phyloP scores from a whole-genome alignment of 116 monocot genomes.

The Trichopus zeylanicus region DNA sequence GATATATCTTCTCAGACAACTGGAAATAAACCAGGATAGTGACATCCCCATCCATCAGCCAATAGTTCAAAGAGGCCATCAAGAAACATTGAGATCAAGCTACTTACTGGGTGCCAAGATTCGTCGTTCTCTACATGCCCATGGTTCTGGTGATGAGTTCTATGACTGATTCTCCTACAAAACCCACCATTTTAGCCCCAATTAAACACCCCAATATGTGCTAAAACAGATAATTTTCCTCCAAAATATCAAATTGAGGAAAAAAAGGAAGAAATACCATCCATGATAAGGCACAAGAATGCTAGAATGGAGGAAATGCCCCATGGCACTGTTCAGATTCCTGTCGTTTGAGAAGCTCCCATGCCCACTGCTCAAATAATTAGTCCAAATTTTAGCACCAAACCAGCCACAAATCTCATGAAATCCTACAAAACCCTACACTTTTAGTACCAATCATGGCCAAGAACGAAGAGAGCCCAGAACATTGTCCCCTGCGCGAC shows the following conservation, averaged over 20 bases:
- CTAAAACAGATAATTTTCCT: background rate
- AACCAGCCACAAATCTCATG: background rate
- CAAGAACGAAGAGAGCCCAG: constrained; percentile 95
- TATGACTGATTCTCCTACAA: constrained; percentile 87
- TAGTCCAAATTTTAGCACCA: background rate
- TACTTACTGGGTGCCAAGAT: constrained; percentile 88
- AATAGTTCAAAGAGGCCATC: background rate
- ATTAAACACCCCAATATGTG: background rate
- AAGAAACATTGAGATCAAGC: background rate
- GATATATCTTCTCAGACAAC: constrained; percentile 54
- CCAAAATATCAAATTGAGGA: background rate
- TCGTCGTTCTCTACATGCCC: constrained; percentile 94
- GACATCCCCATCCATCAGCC: constrained; percentile 4
- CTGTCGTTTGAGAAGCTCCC: constrained; percentile 75
- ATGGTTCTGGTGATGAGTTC: constrained; percentile 94
- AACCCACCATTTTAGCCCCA: constrained; percentile 3
- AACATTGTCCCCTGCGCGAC: constrained; percentile 92
- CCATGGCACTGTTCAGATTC: constrained; percentile 76
- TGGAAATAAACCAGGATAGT: constrained; percentile 16
- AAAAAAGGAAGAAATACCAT: constrained; percentile 38
- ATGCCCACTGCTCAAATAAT: constrained; percentile 74
- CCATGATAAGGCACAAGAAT: constrained; percentile 95
- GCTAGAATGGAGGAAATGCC: constrained; percentile 81
- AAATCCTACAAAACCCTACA: background rate
- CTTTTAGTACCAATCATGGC: constrained; percentile 70